Evolutionary conservation across 805 yeast genomes (phyloP).

Genomic region (Starmerella gropengiesseri): DNA sequence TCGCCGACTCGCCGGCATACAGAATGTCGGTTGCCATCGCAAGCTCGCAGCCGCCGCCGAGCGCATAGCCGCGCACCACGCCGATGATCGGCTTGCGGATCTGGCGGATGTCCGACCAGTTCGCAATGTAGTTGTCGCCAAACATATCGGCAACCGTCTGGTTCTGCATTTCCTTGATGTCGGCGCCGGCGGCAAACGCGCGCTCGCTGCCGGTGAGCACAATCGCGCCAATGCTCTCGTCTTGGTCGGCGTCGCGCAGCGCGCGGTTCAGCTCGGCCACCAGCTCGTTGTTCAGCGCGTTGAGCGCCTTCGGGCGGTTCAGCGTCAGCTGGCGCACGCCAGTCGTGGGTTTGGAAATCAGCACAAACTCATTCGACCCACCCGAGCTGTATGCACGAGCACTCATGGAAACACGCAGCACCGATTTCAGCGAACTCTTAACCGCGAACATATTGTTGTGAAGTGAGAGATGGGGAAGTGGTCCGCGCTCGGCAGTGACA

Average conservation of each 20-base stretch:
- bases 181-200: constrained; percentile 50
- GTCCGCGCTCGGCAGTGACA: too few species aligned
- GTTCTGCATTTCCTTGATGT: constrained; percentile 41
- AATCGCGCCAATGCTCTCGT: constrained; percentile 35
- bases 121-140: constrained; percentile 31
- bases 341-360: constrained; percentile 32
- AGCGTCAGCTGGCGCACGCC: constrained; percentile 34
- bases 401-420: neutral
- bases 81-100: constrained; percentile 42
- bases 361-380: constrained; percentile 30
- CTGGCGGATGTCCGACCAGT: constrained; percentile 34
- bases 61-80: constrained; percentile 45
- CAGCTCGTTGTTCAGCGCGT: constrained; percentile 33
- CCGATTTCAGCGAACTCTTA: neutral
- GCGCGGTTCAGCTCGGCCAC: constrained; percentile 34
- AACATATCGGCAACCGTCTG: constrained; percentile 32
- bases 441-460: neutral
- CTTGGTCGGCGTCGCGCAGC: constrained; percentile 31
- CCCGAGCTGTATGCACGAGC: constrained; percentile 21
- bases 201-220: constrained; percentile 38
- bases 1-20: constrained; percentile 40
- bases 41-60: constrained; percentile 48
- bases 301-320: constrained; percentile 38
- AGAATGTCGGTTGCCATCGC: constrained; percentile 45
- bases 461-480: neutral